Evolutionary conservation across 495 filamentous ascomycete genomes (phyloP).

Genomic region (Chaetomidium leptoderma): DNA sequence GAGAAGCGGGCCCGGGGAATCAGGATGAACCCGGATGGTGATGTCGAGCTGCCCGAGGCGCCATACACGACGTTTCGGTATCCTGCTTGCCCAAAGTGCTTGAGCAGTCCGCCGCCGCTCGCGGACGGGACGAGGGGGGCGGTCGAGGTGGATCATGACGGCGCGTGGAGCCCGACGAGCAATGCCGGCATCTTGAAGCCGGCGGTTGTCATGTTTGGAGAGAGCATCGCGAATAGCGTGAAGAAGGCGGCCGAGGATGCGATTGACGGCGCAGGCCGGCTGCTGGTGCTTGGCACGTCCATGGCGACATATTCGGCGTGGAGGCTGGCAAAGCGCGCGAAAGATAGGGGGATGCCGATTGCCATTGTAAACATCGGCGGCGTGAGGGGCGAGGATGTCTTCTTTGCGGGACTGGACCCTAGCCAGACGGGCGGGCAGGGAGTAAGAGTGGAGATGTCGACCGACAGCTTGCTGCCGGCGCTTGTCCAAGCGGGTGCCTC

Average conservation of each 20-base stretch:
- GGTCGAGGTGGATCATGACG: conserved; percentile 73
- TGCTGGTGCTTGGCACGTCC: conserved; percentile 82
- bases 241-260: conserved; percentile 75
- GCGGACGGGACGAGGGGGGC: conserved; percentile 52
- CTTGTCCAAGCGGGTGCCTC: conserved; percentile 40
- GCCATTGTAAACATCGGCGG: conserved; percentile 80
- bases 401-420: conserved; percentile 54
- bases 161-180: conserved; percentile 67
- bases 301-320: conserved; percentile 94
- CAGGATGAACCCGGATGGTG: conserved; percentile 87
- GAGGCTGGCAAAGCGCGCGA: conserved; percentile 78
- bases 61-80: conserved; percentile 89
- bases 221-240: conserved; percentile 64
- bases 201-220: conserved; percentile 91
- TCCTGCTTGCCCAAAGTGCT: conserved; percentile 79
- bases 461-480: conserved; percentile 51
- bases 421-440: conserved; percentile 46
- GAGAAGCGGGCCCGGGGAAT: conserved; percentile 65
- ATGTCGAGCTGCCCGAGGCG: conserved; percentile 84
- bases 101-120: conserved; percentile 58
- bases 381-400: conserved; percentile 68
- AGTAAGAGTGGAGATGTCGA: conserved; percentile 51
- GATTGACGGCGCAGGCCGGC: conserved; percentile 65
- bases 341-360: conserved; percentile 76
- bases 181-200: conserved; percentile 84